These are phyloP conservation scores for Mucor indicus DNA, from an alignment of 371 early-diverging fungal species.

Conservation along the genomic window DNA sequence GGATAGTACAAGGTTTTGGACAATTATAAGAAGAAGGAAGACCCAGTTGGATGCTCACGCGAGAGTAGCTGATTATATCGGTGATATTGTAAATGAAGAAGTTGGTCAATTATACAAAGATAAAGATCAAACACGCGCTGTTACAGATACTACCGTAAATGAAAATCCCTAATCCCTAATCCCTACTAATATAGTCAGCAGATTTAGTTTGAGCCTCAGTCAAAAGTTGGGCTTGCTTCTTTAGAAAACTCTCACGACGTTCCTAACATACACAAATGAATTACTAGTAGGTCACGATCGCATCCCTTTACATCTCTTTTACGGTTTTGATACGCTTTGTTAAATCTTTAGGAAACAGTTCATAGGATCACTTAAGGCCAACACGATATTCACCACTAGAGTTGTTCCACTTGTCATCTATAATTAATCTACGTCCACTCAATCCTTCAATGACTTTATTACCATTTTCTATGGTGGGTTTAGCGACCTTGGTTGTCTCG, in stretches of 20 bases:
- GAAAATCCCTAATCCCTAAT: no score
- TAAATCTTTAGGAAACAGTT: constrained; percentile 73
- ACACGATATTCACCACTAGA: constrained; percentile 81
- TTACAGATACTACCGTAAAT: constrained; percentile 3
- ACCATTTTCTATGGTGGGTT: constrained; percentile 42
- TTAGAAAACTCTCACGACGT: constrained; percentile 61
- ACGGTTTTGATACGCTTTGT: constrained; percentile 55
- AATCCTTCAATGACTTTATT: constrained; percentile 62
- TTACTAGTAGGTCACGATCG: no score
- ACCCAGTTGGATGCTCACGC: constrained; percentile 7
- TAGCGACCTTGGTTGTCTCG: constrained; percentile 57
- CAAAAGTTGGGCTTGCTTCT: constrained; percentile 62
- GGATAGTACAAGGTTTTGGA: constrained; percentile 11
- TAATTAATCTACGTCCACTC: constrained; percentile 73
- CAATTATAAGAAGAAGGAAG: constrained; percentile 9
- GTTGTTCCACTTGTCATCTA: constrained; percentile 71
- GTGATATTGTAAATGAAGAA: constrained; percentile 8
- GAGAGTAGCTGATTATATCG: constrained; percentile 5
- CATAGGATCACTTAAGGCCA: constrained; percentile 78
- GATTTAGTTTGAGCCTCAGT: constrained; percentile 60
- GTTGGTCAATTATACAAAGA: constrained; percentile 10
- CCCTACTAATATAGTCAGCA: constrained; percentile 47
- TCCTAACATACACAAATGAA: constrained; percentile 45
- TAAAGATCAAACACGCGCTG: constrained; percentile 2
- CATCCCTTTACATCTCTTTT: constrained; percentile 9